phyloP scores from a whole-genome alignment of 208 protist genomes.

The Leishmania amazonensis region DNA sequence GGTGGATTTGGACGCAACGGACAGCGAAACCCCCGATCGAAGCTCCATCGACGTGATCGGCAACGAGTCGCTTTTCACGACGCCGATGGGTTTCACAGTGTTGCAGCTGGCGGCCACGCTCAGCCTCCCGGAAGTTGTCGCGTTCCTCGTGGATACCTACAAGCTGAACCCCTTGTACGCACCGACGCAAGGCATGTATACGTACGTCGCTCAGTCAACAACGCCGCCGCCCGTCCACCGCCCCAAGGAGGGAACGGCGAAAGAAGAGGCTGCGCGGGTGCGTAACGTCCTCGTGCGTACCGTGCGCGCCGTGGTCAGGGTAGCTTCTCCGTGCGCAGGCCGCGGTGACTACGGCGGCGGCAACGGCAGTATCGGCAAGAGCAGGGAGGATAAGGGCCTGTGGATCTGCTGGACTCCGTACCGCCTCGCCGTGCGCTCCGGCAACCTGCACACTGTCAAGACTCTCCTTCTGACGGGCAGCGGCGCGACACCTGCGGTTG shows the following conservation, averaged over 20 bases:
- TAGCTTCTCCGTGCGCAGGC: background rate
- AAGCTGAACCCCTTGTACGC: constrained; percentile 63
- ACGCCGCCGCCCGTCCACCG: background rate
- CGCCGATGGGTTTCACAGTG: constrained; percentile 65
- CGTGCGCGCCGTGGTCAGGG: background rate
- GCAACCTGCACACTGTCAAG: constrained; percentile 23
- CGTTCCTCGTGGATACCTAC: constrained; percentile 54
- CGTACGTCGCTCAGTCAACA: background rate
- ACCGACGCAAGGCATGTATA: constrained; percentile 25
- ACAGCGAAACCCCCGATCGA: background rate
- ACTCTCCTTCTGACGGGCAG: constrained; percentile 17
- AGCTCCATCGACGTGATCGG: constrained; percentile 22
- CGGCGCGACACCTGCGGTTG: background rate
- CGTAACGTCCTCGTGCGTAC: constrained; percentile 5
- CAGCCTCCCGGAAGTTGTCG: constrained; percentile 45
- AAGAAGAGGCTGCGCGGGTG: constrained; percentile 9
- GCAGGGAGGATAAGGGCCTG: background rate
- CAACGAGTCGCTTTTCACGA: constrained; percentile 52
- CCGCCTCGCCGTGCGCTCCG: constrained; percentile 49
- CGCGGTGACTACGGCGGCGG: background rate
- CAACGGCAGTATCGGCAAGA: background rate
- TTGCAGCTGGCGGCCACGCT: constrained; percentile 73
- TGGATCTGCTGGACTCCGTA: constrained; percentile 58
- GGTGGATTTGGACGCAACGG: background rate
- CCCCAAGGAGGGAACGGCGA: background rate